phyloP scores from a whole-genome alignment of 1,284 basidiomycete species.

The Moniliophthora roreri region DNA sequence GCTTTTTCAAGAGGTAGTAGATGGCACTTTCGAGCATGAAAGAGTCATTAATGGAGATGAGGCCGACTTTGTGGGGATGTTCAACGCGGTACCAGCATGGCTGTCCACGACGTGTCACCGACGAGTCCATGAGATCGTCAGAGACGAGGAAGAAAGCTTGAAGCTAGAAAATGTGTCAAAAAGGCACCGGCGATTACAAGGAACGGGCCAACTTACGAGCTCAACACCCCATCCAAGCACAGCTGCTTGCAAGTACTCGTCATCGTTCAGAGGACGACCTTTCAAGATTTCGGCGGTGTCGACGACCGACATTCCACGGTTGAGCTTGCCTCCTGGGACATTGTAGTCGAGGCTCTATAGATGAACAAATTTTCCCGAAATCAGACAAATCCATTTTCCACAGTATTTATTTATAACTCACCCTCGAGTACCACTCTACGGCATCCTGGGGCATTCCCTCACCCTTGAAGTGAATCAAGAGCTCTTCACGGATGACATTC shows the following conservation, averaged over 20 bases:
- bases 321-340: constrained; percentile 95
- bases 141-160: constrained; percentile 98
- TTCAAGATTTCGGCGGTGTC: constrained; percentile 92
- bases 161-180: constrained; percentile 50
- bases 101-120: constrained; percentile 95
- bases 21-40: constrained; percentile 97
- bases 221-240: constrained; percentile 97
- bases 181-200: neutral
- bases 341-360: constrained; percentile 90
- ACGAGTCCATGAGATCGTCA: constrained; percentile 98
- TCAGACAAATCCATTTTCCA: neutral
- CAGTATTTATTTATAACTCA: constrained; percentile 32
- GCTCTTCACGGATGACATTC: constrained; percentile 52
- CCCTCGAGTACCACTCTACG: constrained; percentile 77
- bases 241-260: constrained; percentile 90
- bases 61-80: constrained; percentile 59
- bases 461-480: constrained; percentile 61
- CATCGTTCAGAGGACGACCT: constrained; percentile 64
- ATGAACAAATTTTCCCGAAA: neutral
- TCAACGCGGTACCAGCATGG: constrained; percentile 90
- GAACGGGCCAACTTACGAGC: constrained; percentile 57
- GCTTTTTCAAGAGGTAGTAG: constrained; percentile 86
- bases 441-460: constrained; percentile 84
- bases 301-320: constrained; percentile 92
- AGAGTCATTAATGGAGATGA: constrained; percentile 95